Percentiles rank a stretch among this genome's conserved stretches.
These are phyloP conservation scores for Mucor irregularis DNA, from an alignment of 371 early-diverging fungal species.

Conservation along the genomic window DNA sequence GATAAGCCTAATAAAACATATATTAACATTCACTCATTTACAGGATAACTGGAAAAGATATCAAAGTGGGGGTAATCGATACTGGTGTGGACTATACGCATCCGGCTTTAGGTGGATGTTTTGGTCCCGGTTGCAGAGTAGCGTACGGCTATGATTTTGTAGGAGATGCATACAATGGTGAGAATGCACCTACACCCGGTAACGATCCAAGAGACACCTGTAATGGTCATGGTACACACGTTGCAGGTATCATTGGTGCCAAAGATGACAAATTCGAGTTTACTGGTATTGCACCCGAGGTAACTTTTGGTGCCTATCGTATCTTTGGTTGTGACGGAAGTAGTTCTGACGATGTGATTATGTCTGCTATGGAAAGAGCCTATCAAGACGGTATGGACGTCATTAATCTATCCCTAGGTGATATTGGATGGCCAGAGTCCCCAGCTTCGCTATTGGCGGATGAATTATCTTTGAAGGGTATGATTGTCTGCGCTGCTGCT, in stretches of 20 bases:
- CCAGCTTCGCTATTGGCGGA: slow-evolving; percentile 43
- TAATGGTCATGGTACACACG: slow-evolving; percentile 36
- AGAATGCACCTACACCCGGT: slow-evolving; percentile 23
- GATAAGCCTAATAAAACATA: not conserved
- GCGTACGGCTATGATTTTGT: slow-evolving; percentile 65
- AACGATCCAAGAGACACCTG: slow-evolving; percentile 31
- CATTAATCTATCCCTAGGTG: slow-evolving; percentile 43
- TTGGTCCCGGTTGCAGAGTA: slow-evolving; percentile 62
- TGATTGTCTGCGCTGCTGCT: slow-evolving; percentile 52
- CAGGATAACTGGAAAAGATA: slow-evolving; percentile 24
- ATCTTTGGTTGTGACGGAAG: slow-evolving; percentile 78
- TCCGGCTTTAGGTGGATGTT: slow-evolving; percentile 73
- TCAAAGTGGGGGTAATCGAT: slow-evolving; percentile 38
- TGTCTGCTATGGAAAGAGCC: slow-evolving; percentile 73
- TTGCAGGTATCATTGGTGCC: slow-evolving; percentile 64
- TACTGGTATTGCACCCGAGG: slow-evolving; percentile 68
- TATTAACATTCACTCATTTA: not conserved
- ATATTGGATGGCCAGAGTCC: slow-evolving; percentile 48
- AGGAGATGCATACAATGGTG: slow-evolving; percentile 41
- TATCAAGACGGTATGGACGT: slow-evolving; percentile 67
- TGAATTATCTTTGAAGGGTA: slow-evolving; percentile 32
- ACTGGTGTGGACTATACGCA: slow-evolving; percentile 67
- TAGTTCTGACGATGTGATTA: slow-evolving; percentile 69
- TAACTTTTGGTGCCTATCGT: slow-evolving; percentile 65
- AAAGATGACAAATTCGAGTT: slow-evolving; percentile 40